Percentiles rank a stretch among this genome's conserved stretches.
phyloP scores from a whole-genome alignment of 805 yeast species.

The Schwanniomyces yamadae region DNA sequence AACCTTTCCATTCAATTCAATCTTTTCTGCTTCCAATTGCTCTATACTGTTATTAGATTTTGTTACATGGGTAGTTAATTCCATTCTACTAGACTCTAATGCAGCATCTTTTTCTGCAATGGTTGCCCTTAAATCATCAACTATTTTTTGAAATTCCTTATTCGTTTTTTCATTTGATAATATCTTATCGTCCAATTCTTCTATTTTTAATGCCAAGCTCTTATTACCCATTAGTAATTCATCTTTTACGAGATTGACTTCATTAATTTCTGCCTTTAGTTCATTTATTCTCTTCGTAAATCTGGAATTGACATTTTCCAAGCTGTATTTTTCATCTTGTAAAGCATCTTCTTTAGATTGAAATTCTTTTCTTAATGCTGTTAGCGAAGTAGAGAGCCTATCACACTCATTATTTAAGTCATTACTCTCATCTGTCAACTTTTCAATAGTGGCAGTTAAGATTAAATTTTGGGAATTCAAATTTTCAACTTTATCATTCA shows the following conservation, averaged over 20 bases:
- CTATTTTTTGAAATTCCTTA: slow-evolving; percentile 13
- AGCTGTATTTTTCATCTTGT: slow-evolving; percentile 40
- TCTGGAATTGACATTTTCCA: slow-evolving; percentile 39
- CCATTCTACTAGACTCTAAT: slow-evolving; percentile 3
- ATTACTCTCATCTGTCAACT: slow-evolving; percentile 28
- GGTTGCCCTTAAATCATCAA: slow-evolving; percentile 10
- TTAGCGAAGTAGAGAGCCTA: slow-evolving; percentile 41
- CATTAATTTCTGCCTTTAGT: slow-evolving; percentile 39
- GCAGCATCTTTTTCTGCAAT: slow-evolving; percentile 8
- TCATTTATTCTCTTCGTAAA: slow-evolving; percentile 41
- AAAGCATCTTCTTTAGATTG: slow-evolving; percentile 33
- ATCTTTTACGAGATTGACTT: slow-evolving; percentile 37
- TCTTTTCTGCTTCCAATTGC: slow-evolving; percentile 2
- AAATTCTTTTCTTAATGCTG: slow-evolving; percentile 35
- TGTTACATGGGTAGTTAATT: slow-evolving; percentile 4
- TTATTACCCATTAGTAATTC: slow-evolving; percentile 40
- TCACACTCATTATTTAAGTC: slow-evolving; percentile 57
- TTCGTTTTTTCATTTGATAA: slow-evolving; percentile 8
- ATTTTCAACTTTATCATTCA: slow-evolving; percentile 10
- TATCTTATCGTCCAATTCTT: slow-evolving; percentile 45
- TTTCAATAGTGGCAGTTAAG: slow-evolving; percentile 15
- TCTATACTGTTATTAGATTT: slow-evolving; percentile 9
- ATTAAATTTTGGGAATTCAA: slow-evolving; percentile 14
- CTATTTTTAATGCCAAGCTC: slow-evolving; percentile 40
- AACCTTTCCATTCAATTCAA: slow-evolving; percentile 9